Conservation (phyloP, 108 stramenopile genomes). For the Nitzschia putrida region DNA sequence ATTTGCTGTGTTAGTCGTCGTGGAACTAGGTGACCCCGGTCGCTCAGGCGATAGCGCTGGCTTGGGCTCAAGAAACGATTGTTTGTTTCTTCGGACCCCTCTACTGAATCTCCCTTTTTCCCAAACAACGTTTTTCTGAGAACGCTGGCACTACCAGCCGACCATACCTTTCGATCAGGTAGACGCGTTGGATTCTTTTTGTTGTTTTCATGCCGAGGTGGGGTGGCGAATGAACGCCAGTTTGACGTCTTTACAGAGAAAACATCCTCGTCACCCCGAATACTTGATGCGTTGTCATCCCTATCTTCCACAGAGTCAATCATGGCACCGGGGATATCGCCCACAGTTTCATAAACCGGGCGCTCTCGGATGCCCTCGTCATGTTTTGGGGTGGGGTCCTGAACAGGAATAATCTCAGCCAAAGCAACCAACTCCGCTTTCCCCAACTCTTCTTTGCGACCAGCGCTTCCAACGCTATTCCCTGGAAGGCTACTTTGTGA, state of each 20-base stretch:
- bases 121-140: no score
- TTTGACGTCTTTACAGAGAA: no score
- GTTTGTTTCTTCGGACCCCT: neutral
- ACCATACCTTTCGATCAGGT: no score
- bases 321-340: constrained; percentile 1
- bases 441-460: neutral
- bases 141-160: no score
- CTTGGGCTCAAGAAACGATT: neutral
- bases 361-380: no score
- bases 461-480: neutral
- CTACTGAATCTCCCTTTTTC: no score
- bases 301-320: no score
- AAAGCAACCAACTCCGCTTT: constrained; percentile 2
- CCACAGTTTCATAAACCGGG: neutral
- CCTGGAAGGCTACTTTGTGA: neutral
- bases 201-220: no score
- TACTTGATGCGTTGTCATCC: no score
- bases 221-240: no score
- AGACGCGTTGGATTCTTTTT: no score
- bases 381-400: neutral
- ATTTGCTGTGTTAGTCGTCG: neutral
- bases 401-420: constrained; percentile 10
- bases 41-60: constrained; percentile 12
- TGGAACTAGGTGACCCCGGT: constrained; percentile 14
- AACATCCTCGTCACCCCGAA: no score